phyloP scores from a whole-genome alignment of 2,329 filamentous ascomycete species.

The Scedosporium aurantiacum region DNA sequence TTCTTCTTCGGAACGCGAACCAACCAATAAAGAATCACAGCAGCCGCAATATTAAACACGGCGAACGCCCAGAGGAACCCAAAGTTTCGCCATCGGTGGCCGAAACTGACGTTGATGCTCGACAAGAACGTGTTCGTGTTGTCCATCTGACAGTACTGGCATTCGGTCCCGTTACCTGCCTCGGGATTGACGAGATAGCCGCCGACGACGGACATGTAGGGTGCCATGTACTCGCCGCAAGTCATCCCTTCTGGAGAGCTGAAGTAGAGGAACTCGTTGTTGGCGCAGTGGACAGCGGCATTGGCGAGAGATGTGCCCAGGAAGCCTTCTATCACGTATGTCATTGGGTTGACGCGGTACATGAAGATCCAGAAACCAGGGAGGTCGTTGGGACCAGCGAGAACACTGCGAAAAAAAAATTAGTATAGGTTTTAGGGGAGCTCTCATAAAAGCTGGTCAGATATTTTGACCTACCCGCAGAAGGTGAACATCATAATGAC shows the following conservation, averaged over 20 bases:
- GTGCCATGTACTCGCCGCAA: conserved; percentile 43
- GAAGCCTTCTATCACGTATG: conserved; percentile 60
- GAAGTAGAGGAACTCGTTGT: conserved; percentile 54
- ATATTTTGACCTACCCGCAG: conserved; percentile 22
- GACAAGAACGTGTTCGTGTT: conserved; percentile 30
- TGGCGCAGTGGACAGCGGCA: conserved; percentile 46
- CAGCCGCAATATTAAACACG: conserved; percentile 37
- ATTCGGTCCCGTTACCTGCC: conserved; percentile 24
- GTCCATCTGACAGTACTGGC: conserved; percentile 32
- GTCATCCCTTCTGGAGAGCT: conserved; percentile 40
- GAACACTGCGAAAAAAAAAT: conserved; percentile 31
- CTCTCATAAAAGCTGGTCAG: not conserved
- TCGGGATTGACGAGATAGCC: conserved; percentile 35
- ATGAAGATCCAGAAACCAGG: conserved; percentile 70
- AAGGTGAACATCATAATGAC: conserved; percentile 56
- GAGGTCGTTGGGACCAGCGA: conserved; percentile 48
- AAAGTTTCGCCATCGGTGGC: conserved; percentile 46
- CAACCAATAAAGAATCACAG: conserved; percentile 41
- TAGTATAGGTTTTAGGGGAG: not conserved
- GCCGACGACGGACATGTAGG: conserved; percentile 31
- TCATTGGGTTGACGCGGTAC: conserved; percentile 64
- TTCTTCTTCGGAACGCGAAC: conserved; percentile 25
- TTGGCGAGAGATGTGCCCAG: conserved; percentile 53
- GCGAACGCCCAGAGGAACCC: conserved; percentile 45
- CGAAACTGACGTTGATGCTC: conserved; percentile 31